Evolutionary conservation across 345 rosid species (phyloP).

Genomic region (Brassica incana): DNA sequence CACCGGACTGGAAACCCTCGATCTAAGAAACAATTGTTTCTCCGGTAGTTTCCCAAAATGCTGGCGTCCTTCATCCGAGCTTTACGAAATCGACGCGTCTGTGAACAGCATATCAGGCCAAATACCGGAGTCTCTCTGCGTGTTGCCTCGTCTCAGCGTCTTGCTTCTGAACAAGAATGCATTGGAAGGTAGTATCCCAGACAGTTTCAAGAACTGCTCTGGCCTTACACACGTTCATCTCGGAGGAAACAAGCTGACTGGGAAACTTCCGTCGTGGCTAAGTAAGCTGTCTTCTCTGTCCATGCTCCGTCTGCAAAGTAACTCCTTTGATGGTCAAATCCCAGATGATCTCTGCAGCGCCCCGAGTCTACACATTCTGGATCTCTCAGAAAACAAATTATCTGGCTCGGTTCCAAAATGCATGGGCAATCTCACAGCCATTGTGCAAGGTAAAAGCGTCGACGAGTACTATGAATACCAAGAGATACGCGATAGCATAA

Average conservation of each 20-base stretch:
- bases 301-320: conserved; percentile 46
- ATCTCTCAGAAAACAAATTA: conserved; percentile 52
- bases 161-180: conserved; percentile 50
- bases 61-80: conserved; percentile 42
- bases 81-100: conserved; percentile 48
- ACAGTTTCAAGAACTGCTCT: conserved; percentile 49
- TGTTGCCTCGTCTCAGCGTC: conserved; percentile 41
- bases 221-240: conserved; percentile 49
- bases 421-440: conserved; percentile 44
- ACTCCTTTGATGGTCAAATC: conserved; percentile 41
- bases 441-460: conserved; percentile 22
- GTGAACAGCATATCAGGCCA: conserved; percentile 49
- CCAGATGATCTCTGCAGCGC: conserved; percentile 40
- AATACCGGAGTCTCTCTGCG: conserved; percentile 47
- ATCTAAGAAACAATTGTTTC: conserved; percentile 42
- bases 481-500: background rate
- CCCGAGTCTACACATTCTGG: conserved; percentile 46
- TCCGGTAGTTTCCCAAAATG: conserved; percentile 48
- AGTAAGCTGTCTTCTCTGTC: conserved; percentile 38
- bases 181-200: conserved; percentile 49
- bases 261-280: conserved; percentile 47
- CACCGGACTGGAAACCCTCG: conserved; percentile 42
- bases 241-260: conserved; percentile 49
- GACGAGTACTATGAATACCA: conserved; percentile 41
- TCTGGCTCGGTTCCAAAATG: conserved; percentile 48